A percentile compares a stretch with the other conserved stretches of the same genome.
These are phyloP conservation scores for Lenwebbia sp. DNA, from an alignment of 345 rosid species.

Conservation along the genomic window DNA sequence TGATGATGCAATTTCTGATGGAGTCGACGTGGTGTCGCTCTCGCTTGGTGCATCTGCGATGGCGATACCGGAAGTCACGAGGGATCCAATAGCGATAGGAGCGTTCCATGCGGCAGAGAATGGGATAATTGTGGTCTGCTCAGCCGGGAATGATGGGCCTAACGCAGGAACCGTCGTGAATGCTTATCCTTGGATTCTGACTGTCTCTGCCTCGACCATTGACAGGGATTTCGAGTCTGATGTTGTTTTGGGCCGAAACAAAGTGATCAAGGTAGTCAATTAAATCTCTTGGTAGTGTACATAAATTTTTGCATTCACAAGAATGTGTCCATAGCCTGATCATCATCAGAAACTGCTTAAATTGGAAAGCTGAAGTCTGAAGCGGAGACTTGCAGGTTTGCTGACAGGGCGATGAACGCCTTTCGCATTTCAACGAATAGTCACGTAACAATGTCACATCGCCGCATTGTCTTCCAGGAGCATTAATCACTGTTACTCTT, in stretches of 20 bases:
- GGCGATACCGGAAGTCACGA: conserved; percentile 7
- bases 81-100: conserved; percentile 72
- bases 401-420: neutral
- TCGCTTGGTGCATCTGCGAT: conserved; percentile 53
- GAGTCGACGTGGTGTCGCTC: conserved; percentile 57
- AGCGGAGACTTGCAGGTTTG: neutral
- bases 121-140: conserved; percentile 67
- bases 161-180: conserved; percentile 35
- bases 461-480: neutral
- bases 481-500: neutral
- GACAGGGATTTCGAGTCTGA: conserved; percentile 75
- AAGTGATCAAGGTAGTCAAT: conserved; percentile 44
- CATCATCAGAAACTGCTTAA: neutral
- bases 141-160: conserved; percentile 83
- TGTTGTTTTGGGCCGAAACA: conserved; percentile 48
- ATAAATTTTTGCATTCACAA: neutral
- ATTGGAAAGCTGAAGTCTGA: neutral
- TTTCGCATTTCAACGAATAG: neutral
- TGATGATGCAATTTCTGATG: conserved; percentile 70
- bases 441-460: neutral
- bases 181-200: conserved; percentile 71
- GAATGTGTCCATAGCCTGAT: neutral
- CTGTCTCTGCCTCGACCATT: conserved; percentile 78
- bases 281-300: neutral
- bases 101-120: conserved; percentile 66